Base-by-base conservation (phyloP, 192 early-diverging fungal species). In the Podila epicladia region DNA sequence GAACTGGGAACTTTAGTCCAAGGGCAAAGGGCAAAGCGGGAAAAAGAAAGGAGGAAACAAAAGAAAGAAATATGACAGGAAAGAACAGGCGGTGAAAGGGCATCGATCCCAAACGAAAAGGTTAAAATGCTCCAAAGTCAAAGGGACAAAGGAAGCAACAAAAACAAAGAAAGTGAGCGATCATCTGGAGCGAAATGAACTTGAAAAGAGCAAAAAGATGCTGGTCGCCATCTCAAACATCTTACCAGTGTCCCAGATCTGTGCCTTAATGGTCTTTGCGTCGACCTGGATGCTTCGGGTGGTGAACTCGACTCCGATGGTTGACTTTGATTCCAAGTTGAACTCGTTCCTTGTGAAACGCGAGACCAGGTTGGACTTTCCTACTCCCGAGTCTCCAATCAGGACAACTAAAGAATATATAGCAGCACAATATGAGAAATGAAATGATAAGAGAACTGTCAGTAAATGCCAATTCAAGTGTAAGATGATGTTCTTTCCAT, bases 321-420 rank as follows among this genome's bases (percentile, higher is more conserved):
- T 99, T 37, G 97, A 97, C 86, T 98, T 98, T 68, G 97, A 98
- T 82, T 97, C 96, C 69, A 97, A 88, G 86, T 96, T 97, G 86
- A 99, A 99, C 85, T 98, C 97, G 87, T 98, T 97, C 72, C 96
- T 94, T 41, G 97, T 97, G 86, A 98, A 99, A 69, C 98, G 93
- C 71, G 93, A 91, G 64, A 99, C 92, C 37, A 99, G 93, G 86
- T 97, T 98, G 82, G 98, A 97, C 84, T 99, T 99, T 67, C 97
- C 97, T 70, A 97, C 97, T 33, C 96, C 96, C 24, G 96, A 97
- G 78, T 98, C 97, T 58, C 95, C 95, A 88, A 96, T 96, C 66
- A 96, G 88, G 60, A 96, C 94, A 84, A 95, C 94, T 93, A 62
- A 22, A 58, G 45, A 32, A 59, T 35, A 33, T 33, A 33, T 33